These are phyloP conservation scores for Salix udensis DNA, from an alignment of 345 rosid genomes.

Conservation along the genomic window DNA sequence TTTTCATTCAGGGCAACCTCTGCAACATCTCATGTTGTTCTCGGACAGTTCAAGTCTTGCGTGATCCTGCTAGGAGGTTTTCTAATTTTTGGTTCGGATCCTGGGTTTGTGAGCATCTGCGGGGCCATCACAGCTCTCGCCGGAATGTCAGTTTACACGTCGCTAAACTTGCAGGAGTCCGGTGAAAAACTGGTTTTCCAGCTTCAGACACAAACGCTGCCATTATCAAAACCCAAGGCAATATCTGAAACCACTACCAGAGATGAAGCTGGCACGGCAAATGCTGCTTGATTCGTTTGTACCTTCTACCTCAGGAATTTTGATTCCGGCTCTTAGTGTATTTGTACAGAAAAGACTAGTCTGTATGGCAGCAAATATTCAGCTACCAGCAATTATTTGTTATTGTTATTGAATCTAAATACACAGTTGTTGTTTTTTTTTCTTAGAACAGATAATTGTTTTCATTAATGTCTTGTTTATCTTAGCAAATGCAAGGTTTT, in stretches of 20 bases:
- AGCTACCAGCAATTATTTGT: neutral
- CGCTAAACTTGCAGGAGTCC: slow-evolving; percentile 51
- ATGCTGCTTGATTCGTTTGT: neutral
- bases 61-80: slow-evolving; percentile 81
- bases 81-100: slow-evolving; percentile 64
- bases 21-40: slow-evolving; percentile 86
- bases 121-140: slow-evolving; percentile 69
- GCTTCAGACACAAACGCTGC: slow-evolving; percentile 36
- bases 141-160: slow-evolving; percentile 78
- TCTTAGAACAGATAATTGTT: too few species aligned
- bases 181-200: slow-evolving; percentile 36
- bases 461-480: too few species aligned
- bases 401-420: too few species aligned
- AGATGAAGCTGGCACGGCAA: slow-evolving; percentile 6
- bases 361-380: neutral
- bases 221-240: slow-evolving; percentile 38
- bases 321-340: neutral
- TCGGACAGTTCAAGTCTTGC: slow-evolving; percentile 95
- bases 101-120: slow-evolving; percentile 69
- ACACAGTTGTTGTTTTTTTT: too few species aligned
- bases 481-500: too few species aligned
- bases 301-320: neutral
- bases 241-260: slow-evolving; percentile 14
- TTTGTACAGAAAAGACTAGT: neutral
- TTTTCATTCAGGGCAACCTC: slow-evolving; percentile 70